Evolutionary conservation across 306 rosid species (phyloP).

Genomic region (Cicer chorassanicum): DNA sequence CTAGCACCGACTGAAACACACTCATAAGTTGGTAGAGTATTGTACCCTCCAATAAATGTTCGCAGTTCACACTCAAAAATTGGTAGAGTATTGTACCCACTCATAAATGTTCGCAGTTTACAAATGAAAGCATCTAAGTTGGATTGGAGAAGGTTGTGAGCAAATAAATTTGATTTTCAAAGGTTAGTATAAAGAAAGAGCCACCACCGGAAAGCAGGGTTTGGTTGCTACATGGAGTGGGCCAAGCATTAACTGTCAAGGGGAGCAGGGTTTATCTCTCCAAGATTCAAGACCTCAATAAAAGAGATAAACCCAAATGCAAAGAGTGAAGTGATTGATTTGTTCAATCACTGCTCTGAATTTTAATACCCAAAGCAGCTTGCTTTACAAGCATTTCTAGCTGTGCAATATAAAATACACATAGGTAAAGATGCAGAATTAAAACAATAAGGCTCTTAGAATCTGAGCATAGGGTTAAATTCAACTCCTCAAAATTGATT

Average conservation of each 20-base stretch:
- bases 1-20: background rate
- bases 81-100: background rate
- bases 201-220: background rate
- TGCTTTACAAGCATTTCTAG: background rate
- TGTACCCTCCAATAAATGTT: background rate
- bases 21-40: background rate
- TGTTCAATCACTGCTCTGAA: background rate
- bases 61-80: background rate
- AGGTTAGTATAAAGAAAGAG: slow-evolving; percentile 5
- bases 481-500: background rate
- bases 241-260: background rate
- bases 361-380: background rate
- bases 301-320: background rate
- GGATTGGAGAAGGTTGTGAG: background rate
- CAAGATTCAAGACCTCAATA: background rate
- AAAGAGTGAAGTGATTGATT: background rate
- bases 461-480: background rate
- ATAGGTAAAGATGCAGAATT: background rate
- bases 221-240: background rate
- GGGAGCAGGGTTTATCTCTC: background rate
- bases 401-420: slow-evolving; percentile 1
- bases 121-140: background rate
- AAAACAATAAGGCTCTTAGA: background rate
- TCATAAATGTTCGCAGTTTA: background rate
- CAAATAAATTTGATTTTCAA: slow-evolving; percentile 1